phyloP scores from a whole-genome alignment of 805 yeast genomes.

The Ogataea saltuana region DNA sequence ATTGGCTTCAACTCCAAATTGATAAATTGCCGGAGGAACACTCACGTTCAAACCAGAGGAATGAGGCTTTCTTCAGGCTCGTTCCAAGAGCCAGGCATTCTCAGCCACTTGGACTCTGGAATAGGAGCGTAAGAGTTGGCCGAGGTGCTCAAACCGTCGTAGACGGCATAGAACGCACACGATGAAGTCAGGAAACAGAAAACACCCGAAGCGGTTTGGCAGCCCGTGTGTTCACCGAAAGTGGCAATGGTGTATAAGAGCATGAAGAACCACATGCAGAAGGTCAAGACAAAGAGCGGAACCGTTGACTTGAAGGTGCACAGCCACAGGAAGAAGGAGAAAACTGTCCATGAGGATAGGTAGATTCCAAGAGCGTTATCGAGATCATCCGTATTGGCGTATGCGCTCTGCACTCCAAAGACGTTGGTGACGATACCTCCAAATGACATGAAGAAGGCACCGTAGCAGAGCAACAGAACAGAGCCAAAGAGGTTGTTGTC shows the following conservation, averaged over 20 bases:
- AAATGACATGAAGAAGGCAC: slow-evolving; percentile 50
- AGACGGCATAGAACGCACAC: slow-evolving; percentile 45
- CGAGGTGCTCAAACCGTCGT: slow-evolving; percentile 39
- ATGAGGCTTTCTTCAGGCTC: slow-evolving; percentile 23
- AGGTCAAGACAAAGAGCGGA: slow-evolving; percentile 39
- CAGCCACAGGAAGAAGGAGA: slow-evolving; percentile 44
- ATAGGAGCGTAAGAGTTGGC: slow-evolving; percentile 30
- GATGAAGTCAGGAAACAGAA: slow-evolving; percentile 42
- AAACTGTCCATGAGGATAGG: slow-evolving; percentile 50
- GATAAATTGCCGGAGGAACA: neutral
- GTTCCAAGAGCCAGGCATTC: slow-evolving; percentile 35
- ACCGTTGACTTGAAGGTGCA: slow-evolving; percentile 47
- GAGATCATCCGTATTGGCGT: slow-evolving; percentile 36
- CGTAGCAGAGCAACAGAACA: slow-evolving; percentile 47
- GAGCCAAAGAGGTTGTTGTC: slow-evolving; percentile 53
- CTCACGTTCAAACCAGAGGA: slow-evolving; percentile 21
- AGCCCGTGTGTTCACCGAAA: slow-evolving; percentile 37
- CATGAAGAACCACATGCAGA: slow-evolving; percentile 44
- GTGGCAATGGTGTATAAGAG: slow-evolving; percentile 42
- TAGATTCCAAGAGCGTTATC: slow-evolving; percentile 48
- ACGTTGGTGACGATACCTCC: slow-evolving; percentile 46
- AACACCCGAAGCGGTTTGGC: slow-evolving; percentile 44
- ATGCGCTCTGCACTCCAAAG: slow-evolving; percentile 45
- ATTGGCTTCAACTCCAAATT: too few species aligned
- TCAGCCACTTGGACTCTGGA: slow-evolving; percentile 32